phyloP scores from a whole-genome alignment of 495 filamentous ascomycete genomes.

The Penicillium fimorum region DNA sequence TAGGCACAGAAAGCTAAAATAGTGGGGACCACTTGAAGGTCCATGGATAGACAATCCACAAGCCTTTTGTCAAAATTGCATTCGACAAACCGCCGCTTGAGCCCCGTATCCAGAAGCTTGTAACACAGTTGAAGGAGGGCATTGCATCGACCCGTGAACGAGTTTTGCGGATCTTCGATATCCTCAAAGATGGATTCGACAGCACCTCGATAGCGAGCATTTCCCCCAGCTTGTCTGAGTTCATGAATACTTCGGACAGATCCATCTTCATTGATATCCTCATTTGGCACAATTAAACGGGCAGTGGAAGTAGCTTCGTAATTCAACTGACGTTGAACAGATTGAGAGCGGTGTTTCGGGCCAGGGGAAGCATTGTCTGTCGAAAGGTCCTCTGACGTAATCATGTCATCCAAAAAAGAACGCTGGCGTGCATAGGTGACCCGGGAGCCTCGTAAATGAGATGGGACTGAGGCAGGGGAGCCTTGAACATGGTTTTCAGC shows the following conservation, averaged over 20 bases:
- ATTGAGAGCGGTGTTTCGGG: conserved; percentile 7
- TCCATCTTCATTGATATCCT: conserved; percentile 50
- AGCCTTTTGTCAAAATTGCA: conserved; percentile 69
- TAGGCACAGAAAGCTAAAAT: conserved; percentile 36
- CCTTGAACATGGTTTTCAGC: conserved; percentile 15
- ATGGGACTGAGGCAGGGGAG: conserved; percentile 16
- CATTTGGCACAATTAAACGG: conserved; percentile 40
- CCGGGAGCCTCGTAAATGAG: conserved; percentile 38
- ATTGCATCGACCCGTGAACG: conserved; percentile 48
- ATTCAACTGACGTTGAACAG: conserved; percentile 7
- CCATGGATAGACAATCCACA: conserved; percentile 38
- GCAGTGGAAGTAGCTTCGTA: conserved; percentile 13
- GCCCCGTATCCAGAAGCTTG: conserved; percentile 66
- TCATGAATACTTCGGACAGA: conserved; percentile 85
- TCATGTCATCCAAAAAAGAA: conserved; percentile 54
- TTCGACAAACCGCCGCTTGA: conserved; percentile 70
- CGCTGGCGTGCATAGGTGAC: conserved; percentile 64
- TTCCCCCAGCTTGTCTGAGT: conserved; percentile 79
- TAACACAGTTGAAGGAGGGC: conserved; percentile 67
- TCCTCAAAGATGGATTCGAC: conserved; percentile 83
- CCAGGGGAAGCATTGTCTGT: conserved; percentile 4
- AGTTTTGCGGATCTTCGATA: conserved; percentile 59
- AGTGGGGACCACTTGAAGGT: conserved; percentile 33
- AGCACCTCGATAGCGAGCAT: conserved; percentile 75
- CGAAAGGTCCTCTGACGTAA: conserved; percentile 14